phyloP scores from a whole-genome alignment of 805 yeast species.

The Metschnikowia kofuensis region DNA sequence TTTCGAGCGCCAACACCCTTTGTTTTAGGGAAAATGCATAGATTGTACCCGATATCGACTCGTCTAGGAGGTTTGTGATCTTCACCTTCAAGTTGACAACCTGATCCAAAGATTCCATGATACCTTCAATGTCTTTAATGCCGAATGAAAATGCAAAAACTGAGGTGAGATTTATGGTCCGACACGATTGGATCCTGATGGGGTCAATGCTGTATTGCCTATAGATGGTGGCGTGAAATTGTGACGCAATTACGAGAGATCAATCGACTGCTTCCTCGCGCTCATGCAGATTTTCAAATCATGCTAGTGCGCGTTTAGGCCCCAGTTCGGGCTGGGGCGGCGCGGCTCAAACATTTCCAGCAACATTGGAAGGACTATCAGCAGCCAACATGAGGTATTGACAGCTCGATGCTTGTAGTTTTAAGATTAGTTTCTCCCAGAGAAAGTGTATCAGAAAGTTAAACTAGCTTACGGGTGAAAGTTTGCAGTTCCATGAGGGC shows the following conservation, averaged over 20 bases:
- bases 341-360: slow-evolving; percentile 1
- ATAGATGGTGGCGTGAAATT: too few relatives aligned
- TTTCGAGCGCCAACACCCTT: slow-evolving; percentile 40
- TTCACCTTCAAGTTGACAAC: slow-evolving; percentile 42
- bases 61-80: slow-evolving; percentile 58
- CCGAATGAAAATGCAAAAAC: background rate
- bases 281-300: slow-evolving; percentile 3
- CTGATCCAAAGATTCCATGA: slow-evolving; percentile 18
- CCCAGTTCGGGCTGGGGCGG: slow-evolving; percentile 6
- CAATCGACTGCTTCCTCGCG: background rate
- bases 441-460: too few relatives aligned
- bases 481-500: too few relatives aligned
- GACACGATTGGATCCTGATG: background rate
- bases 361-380: too few relatives aligned
- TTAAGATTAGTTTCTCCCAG: too few relatives aligned
- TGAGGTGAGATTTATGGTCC: background rate
- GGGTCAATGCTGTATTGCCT: background rate
- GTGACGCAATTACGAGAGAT: background rate
- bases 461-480: too few relatives aligned
- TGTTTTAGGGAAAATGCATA: slow-evolving; percentile 56
- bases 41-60: slow-evolving; percentile 56
- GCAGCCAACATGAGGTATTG: too few relatives aligned
- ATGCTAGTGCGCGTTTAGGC: slow-evolving; percentile 2
- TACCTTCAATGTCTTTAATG: background rate
- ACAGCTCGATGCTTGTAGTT: too few relatives aligned